Evolutionary conservation across 1,284 basidiomycete species (phyloP).

Genomic region (Flammula alnicola): DNA sequence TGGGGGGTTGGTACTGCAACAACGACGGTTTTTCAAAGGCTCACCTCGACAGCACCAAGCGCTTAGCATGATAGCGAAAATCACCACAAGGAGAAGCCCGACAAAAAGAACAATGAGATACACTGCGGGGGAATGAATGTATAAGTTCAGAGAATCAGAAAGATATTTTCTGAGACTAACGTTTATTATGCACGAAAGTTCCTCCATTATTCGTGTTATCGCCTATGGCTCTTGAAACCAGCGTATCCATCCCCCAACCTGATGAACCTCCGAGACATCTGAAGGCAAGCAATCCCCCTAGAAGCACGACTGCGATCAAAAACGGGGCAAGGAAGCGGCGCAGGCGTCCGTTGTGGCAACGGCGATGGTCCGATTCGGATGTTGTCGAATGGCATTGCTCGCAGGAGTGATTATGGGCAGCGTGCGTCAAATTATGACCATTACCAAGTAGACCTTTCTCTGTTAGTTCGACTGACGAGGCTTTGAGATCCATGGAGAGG

Average conservation of each 20-base stretch:
- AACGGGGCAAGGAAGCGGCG: conserved; percentile 39
- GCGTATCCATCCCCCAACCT: conserved; percentile 24
- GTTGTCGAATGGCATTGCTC: background rate
- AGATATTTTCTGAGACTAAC: conserved; percentile 10
- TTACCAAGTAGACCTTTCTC: background rate
- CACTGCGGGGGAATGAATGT: conserved; percentile 25
- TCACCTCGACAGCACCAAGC: conserved; percentile 63
- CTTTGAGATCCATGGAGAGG: conserved; percentile 4
- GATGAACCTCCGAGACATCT: conserved; percentile 33
- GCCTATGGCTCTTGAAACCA: conserved; percentile 38
- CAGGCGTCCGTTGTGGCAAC: conserved; percentile 43
- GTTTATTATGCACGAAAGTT: conserved; percentile 37
- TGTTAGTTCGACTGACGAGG: background rate
- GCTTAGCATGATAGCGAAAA: conserved; percentile 56
- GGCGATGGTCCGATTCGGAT: conserved; percentile 13
- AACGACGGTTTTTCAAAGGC: conserved; percentile 11
- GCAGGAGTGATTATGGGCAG: background rate
- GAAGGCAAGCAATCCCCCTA: conserved; percentile 36
- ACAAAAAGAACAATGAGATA: conserved; percentile 64
- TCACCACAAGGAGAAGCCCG: conserved; percentile 53
- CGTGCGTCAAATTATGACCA: background rate
- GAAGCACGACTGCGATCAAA: conserved; percentile 33
- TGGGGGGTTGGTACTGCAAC: background rate
- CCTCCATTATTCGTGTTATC: conserved; percentile 15
- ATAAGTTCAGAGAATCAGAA: background rate